These are phyloP conservation scores for Fusarium concolor DNA, from an alignment of 2,329 filamentous ascomycete genomes.

Conservation along the genomic window DNA sequence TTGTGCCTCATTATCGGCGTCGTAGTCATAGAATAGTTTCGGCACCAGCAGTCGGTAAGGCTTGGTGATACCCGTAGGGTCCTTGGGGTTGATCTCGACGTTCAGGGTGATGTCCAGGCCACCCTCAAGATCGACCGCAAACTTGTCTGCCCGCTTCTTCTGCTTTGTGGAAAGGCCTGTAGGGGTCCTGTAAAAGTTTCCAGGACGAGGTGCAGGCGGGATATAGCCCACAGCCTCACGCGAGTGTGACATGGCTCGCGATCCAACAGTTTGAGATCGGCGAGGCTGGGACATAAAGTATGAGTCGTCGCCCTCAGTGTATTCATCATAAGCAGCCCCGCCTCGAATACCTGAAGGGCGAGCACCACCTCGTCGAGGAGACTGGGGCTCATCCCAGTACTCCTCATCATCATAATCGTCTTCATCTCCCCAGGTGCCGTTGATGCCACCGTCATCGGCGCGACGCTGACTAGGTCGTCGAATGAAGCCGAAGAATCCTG, in stretches of 20 bases:
- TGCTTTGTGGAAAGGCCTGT: conserved; percentile 75
- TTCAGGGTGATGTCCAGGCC: conserved; percentile 90
- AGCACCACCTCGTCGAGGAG: conserved; percentile 35
- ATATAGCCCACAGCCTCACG: conserved; percentile 42
- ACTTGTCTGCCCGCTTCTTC: conserved; percentile 63
- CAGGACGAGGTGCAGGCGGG: conserved; percentile 47
- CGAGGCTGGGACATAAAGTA: conserved; percentile 62
- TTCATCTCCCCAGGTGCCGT: conserved; percentile 64
- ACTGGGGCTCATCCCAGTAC: conserved; percentile 41
- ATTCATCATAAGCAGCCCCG: conserved; percentile 61
- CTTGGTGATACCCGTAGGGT: conserved; percentile 87
- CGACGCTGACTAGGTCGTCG: conserved; percentile 55
- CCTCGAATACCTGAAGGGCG: conserved; percentile 53
- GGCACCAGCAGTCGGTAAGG: conserved; percentile 91
- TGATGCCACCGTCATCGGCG: conserved; percentile 65
- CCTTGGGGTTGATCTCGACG: conserved; percentile 85
- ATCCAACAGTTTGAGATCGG: conserved; percentile 47
- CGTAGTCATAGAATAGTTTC: conserved; percentile 72
- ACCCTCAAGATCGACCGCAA: conserved; percentile 80
- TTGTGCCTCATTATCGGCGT: conserved; percentile 56
- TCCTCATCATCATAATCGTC: conserved; percentile 49
- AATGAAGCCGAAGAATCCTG: conserved; percentile 57
- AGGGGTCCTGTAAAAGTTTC: conserved; percentile 74
- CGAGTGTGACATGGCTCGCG: conserved; percentile 47
- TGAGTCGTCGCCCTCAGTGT: conserved; percentile 66